phyloP scores from a whole-genome alignment of 345 rosid genomes.

The Hibiscus tridactylites region DNA sequence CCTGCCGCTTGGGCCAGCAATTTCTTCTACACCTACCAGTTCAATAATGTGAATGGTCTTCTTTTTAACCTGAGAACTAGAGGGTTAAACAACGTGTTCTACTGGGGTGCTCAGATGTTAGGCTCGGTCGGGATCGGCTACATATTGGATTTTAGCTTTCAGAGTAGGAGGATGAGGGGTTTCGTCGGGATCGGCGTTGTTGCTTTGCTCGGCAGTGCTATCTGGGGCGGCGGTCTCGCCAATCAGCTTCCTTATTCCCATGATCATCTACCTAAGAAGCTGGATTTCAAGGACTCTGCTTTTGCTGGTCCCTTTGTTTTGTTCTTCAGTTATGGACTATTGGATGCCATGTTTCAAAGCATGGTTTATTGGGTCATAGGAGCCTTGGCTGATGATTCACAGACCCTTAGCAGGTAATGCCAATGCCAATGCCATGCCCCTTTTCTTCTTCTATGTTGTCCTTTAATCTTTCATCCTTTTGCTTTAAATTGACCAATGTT shows the following conservation, averaged over 20 bases:
- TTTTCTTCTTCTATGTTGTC: too few relatives aligned
- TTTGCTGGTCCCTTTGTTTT: constrained; percentile 71
- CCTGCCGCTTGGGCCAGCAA: constrained; percentile 94
- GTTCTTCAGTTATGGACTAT: constrained; percentile 70
- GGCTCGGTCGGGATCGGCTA: constrained; percentile 71
- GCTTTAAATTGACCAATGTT: neutral
- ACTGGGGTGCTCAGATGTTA: constrained; percentile 92
- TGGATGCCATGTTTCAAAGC: constrained; percentile 89
- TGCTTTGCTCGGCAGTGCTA: constrained; percentile 44
- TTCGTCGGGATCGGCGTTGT: constrained; percentile 60
- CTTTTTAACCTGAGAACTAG: constrained; percentile 68
- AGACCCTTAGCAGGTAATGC: constrained; percentile 66
- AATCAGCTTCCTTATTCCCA: constrained; percentile 48
- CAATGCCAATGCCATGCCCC: neutral
- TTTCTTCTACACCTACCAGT: constrained; percentile 78
- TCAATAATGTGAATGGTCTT: constrained; percentile 65
- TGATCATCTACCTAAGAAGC: constrained; percentile 22
- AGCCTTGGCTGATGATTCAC: constrained; percentile 76
- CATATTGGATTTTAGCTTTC: constrained; percentile 67
- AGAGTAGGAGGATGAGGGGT: constrained; percentile 61
- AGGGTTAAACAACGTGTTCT: constrained; percentile 83
- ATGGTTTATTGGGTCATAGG: constrained; percentile 95
- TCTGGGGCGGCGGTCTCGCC: constrained; percentile 86
- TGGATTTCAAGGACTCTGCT: constrained; percentile 66
- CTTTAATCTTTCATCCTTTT: neutral